Base-by-base conservation (phyloP, 2,329 filamentous ascomycete genomes). In the Escovopsis sp. region DNA sequence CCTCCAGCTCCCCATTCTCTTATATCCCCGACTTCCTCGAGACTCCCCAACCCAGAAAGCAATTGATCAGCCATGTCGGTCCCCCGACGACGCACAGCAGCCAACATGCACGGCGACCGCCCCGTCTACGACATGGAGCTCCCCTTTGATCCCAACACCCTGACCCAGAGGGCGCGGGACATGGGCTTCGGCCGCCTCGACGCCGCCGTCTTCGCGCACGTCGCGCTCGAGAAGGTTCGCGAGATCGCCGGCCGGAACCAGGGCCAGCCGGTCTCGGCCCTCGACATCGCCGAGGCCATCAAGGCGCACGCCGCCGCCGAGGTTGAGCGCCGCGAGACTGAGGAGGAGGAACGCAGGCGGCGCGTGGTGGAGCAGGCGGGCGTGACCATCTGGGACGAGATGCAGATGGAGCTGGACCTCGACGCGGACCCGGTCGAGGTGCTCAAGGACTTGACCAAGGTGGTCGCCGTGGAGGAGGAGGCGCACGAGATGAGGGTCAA, bases 201-300 rank as follows among this genome's bases (percentile, higher is more conserved):
- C 14, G 50, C 49, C 15, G 46, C 47, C 9, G 43, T 50, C 20
- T 47, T 55, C 30, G 40, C 49, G 3, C 43, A 51, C 32, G 34
- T 55, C 14, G 52, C 47, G 7, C 46, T 51, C 15, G 34, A 48
- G 35, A 42, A 50, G 43, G 40, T 51, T 4, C 49, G 48, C 20
- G 43, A 47, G 27, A 41, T 50, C 20, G 37, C 48, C 29, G 16
- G 34, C 27, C 32, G 42, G 15, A 39, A n/a, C 4, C 27, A 37
- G 9, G 42, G 39, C 4, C 25, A 44, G 41, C 44, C 48, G 9
- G 42, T 51, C 4, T 47, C 50, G 12, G 37, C 45, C 12, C 36
- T 44, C 10, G 41, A 51, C 30, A 39, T 55, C 10, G 47, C 47
- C 14, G 44, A 49, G 20, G 48, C 48, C 10, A 50, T 56, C 41